Base-by-base conservation (phyloP, 257 asterid species). In the Ophiorrhiza pumila region DNA sequence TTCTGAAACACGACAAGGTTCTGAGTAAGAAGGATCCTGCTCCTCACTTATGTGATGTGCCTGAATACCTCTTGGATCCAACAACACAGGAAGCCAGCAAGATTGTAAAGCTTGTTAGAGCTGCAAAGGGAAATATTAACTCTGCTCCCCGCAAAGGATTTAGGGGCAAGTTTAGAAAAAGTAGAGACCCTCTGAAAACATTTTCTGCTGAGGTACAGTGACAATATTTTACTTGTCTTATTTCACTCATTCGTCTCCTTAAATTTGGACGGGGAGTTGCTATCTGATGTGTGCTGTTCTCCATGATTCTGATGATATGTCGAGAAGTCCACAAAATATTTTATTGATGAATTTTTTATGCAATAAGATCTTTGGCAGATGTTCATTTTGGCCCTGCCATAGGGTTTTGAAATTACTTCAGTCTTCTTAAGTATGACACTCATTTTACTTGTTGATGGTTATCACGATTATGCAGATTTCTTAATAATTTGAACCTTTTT, bases 81-180 rank as follows among this genome's bases (percentile, higher is more conserved):
- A 84, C 95, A 53, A 95, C 98, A 63, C 90, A 90, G 81, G 98
- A 95, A 85, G 99, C 97, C 78, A 87, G 91, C 91, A 92, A 90
- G 89, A 87, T 95, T 65, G 89, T 95, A 49, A 88, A 92, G 87
- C 95, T 95, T 53, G 85, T 96, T 70, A 84, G 98, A 83, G 97
- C 96, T 73, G 99, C 99, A 80, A 95, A 90, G 95, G 96, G 96
- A 61, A 87, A 82, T 73, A 7, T 74, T 41, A 83, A 75, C 47
- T 41, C 88, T 68, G 76, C 53, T 53, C 87, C 80, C 10, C 90
- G 90, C 34, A 87, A 82, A 86, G 91, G 87, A 41, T 72, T 80
- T 34, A 87, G 83, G 75, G 92, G 98, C 56, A 95, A 85, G 77
- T 83, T 78, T 39, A 87, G 75, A 61, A 87, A 75, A 81, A 87